phyloP scores from a whole-genome alignment of 1,284 basidiomycete species.

The Phellopilus nigrolimitatus region DNA sequence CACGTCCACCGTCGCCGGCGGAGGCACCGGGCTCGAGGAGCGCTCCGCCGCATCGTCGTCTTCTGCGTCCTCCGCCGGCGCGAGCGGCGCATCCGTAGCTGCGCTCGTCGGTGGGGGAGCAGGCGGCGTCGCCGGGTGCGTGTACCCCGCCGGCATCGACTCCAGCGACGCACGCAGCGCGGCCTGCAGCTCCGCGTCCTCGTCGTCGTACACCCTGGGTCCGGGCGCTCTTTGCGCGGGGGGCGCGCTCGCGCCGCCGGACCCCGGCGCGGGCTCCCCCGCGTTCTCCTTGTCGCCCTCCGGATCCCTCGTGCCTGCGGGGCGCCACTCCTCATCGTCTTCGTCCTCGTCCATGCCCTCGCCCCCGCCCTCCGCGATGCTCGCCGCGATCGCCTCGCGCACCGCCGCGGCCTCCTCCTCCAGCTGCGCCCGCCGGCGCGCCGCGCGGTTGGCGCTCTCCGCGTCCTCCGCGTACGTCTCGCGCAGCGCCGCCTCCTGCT shows the following conservation, averaged over 20 bases:
- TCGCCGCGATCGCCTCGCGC: constrained; percentile 63
- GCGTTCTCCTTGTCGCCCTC: constrained; percentile 23
- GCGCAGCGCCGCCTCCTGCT: constrained; percentile 65
- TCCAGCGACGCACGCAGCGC: constrained; percentile 81
- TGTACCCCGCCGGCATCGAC: constrained; percentile 52
- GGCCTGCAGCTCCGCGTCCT: constrained; percentile 81
- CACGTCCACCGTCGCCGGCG: constrained; percentile 41
- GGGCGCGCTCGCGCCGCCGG: background rate
- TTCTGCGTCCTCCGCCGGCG: constrained; percentile 30
- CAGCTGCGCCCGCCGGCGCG: constrained; percentile 24
- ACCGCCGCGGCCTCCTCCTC: constrained; percentile 60
- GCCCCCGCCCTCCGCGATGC: constrained; percentile 32
- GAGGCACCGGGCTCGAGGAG: constrained; percentile 24
- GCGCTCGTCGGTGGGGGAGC: constrained; percentile 23
- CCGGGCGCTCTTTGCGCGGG: constrained; percentile 23
- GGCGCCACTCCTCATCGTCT: constrained; percentile 24
- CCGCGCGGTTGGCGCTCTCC: constrained; percentile 27
- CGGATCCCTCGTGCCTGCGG: constrained; percentile 30
- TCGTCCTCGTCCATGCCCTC: constrained; percentile 5
- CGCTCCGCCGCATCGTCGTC: constrained; percentile 24
- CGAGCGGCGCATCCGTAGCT: constrained; percentile 20
- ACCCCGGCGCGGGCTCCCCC: constrained; percentile 20
- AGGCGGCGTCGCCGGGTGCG: constrained; percentile 32
- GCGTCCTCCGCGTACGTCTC: constrained; percentile 50
- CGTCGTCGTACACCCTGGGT: constrained; percentile 70